These are phyloP conservation scores for Irpex lacteus DNA, from an alignment of 1,284 basidiomycete genomes.

Conservation along the genomic window DNA sequence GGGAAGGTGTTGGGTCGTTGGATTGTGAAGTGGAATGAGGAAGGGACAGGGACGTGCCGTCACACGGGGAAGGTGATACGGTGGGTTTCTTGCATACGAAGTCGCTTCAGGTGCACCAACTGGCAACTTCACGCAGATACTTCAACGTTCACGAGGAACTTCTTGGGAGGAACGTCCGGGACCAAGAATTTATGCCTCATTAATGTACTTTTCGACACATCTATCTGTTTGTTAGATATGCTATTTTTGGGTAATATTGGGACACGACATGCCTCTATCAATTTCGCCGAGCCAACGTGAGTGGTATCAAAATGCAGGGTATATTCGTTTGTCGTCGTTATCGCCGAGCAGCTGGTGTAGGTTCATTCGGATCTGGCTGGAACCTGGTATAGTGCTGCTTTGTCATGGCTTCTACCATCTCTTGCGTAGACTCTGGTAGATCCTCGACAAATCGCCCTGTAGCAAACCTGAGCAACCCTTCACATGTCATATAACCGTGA, in stretches of 20 bases:
- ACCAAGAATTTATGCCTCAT: neutral
- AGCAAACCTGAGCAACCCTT: neutral
- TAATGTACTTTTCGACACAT: neutral
- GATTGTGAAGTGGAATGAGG: constrained; percentile 71
- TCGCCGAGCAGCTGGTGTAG: neutral
- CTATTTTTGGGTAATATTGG: neutral
- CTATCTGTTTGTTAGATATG: neutral
- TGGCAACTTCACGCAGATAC: constrained; percentile 43
- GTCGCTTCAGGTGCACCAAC: neutral
- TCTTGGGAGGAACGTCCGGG: constrained; percentile 27
- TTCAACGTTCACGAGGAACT: constrained; percentile 87
- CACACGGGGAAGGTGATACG: constrained; percentile 58
- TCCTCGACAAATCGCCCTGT: constrained; percentile 79
- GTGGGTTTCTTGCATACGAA: constrained; percentile 36
- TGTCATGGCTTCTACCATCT: constrained; percentile 53
- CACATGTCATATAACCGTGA: neutral
- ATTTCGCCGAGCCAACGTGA: neutral
- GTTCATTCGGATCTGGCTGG: constrained; percentile 26
- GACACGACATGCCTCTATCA: neutral
- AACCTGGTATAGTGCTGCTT: constrained; percentile 79
- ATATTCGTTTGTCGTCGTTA: neutral
- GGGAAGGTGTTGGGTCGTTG: constrained; percentile 71
- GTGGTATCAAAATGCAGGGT: neutral
- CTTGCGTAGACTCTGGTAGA: constrained; percentile 78
- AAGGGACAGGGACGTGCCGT: constrained; percentile 58